phyloP scores from a whole-genome alignment of 768 basidiomycete genomes.

The Inosperma sp. region DNA sequence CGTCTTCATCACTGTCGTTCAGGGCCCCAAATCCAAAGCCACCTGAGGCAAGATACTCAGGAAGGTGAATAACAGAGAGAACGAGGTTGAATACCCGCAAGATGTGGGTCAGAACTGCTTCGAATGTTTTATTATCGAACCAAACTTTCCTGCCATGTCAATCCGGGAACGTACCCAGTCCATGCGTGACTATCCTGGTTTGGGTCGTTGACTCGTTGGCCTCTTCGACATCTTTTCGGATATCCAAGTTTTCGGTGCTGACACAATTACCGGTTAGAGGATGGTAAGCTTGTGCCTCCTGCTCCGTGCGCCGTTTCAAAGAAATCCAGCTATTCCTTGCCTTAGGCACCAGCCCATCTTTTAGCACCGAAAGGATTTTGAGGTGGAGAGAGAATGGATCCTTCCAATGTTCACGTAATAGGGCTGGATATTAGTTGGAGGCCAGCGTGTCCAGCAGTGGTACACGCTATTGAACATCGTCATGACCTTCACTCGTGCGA shows the following conservation, averaged over 20 bases:
- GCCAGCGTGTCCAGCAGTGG: too few species aligned
- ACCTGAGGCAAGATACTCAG: too few species aligned
- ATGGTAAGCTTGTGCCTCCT: slow-evolving; percentile 52
- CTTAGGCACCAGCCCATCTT: slow-evolving; percentile 96
- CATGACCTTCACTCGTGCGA: too few species aligned
- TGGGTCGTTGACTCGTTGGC: slow-evolving; percentile 63
- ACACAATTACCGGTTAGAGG: slow-evolving; percentile 28
- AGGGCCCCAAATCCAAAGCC: slow-evolving; percentile 87
- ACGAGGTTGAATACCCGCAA: too few species aligned
- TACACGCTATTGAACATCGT: too few species aligned
- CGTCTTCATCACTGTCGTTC: slow-evolving; percentile 94
- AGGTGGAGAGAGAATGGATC: slow-evolving; percentile 66
- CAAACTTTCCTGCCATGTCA: slow-evolving; percentile 56
- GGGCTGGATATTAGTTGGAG: slow-evolving; percentile 45
- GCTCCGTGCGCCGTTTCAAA: slow-evolving; percentile 66
- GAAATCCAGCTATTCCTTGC: slow-evolving; percentile 91
- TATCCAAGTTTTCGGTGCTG: slow-evolving; percentile 29
- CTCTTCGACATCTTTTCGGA: slow-evolving; percentile 68
- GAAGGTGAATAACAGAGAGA: too few species aligned
- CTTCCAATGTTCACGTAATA: slow-evolving; percentile 56
- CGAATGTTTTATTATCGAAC: slow-evolving; percentile 36
- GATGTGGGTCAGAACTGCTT: slow-evolving; percentile 41
- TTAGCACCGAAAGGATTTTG: slow-evolving; percentile 77
- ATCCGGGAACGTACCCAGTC: slow-evolving; percentile 76
- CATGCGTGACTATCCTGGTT: slow-evolving; percentile 76